Conservation (phyloP, 495 filamentous ascomycete species). For the Hyaloscypha bicolor region DNA sequence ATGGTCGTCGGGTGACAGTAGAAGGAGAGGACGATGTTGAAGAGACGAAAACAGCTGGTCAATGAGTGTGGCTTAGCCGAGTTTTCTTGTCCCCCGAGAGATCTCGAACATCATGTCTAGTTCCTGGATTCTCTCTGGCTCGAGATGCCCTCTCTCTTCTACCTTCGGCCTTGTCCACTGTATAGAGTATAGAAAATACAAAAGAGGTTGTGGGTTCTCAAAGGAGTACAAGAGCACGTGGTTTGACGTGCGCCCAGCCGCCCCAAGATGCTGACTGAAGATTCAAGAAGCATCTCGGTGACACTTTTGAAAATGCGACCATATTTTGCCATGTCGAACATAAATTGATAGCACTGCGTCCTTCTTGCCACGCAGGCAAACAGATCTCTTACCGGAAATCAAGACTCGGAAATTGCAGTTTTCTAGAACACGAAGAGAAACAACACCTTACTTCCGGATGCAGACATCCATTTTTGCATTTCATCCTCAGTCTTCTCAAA, state of each 20-base stretch:
- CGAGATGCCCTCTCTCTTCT: background rate
- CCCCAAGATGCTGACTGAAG: background rate
- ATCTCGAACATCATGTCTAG: slow-evolving; percentile 21
- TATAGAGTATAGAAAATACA: background rate
- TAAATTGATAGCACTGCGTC: background rate
- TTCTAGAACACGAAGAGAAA: background rate
- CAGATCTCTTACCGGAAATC: background rate
- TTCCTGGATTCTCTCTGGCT: slow-evolving; percentile 11
- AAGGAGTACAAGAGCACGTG: background rate
- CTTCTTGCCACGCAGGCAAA: background rate
- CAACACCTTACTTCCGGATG: background rate
- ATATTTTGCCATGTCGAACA: background rate
- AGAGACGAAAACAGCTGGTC: background rate
- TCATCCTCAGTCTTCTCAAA: background rate
- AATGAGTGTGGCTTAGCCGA: slow-evolving; percentile 15
- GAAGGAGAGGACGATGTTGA: slow-evolving; percentile 50
- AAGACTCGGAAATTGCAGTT: background rate
- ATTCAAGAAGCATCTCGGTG: background rate
- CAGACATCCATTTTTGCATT: background rate
- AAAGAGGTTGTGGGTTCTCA: background rate
- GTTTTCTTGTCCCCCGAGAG: background rate
- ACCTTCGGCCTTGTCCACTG: background rate
- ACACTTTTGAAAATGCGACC: background rate
- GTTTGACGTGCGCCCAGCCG: background rate
- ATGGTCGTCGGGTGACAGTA: slow-evolving; percentile 43